Base-by-base conservation (phyloP, 495 filamentous ascomycete species). In the Staphylotrichum tortipilum region DNA sequence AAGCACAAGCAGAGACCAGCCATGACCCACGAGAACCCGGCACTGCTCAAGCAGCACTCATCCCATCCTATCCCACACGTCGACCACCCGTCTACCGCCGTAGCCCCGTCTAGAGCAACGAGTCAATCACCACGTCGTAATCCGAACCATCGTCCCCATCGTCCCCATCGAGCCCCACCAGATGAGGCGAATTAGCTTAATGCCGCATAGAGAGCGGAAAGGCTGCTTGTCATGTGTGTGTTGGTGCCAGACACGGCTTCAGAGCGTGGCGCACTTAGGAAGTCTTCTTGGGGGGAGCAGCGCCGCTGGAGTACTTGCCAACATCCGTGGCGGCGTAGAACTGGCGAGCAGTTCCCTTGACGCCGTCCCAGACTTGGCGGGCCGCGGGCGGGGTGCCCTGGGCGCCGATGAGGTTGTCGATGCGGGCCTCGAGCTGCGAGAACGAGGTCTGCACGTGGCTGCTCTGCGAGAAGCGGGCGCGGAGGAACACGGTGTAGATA, bases 401-500 rank as follows among this genome's bases (percentile, higher is more conserved):
- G 65, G 89, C 87, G 44, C 86, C 85, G 36, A 94, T 74, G 14
- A 88, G 67, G 43, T 84, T 80, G 71, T 98, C 91, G 38, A 85
- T 75, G 49, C 88, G 79, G 21, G 82, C 81, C 54, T 81, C 82
- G 45, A 91, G 64, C 49, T 84, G 77, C 49, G 74, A 70, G 57
- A 97, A 80, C 33, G 88, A 84, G 55, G 80, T 79, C 71, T 91
- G 85, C 23, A 97, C 86, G 60, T 97, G 96, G 44, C 67, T 77
- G 75, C 89, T 95, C 78, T 97, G 94, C 49, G 87, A 77, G 68
- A 83, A 89, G 57, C 92, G 79, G 30, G 89, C 83, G 45, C 92
- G 86, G 65, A 97, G 81, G 81, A 98, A 98, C 57, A 81, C 77
- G 57, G 89, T 85, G 77, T 97, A 98, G 69, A 92, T 62, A 39